These are phyloP conservation scores for Rosa lucieae DNA, from an alignment of 306 rosid genomes.

Conservation along the genomic window DNA sequence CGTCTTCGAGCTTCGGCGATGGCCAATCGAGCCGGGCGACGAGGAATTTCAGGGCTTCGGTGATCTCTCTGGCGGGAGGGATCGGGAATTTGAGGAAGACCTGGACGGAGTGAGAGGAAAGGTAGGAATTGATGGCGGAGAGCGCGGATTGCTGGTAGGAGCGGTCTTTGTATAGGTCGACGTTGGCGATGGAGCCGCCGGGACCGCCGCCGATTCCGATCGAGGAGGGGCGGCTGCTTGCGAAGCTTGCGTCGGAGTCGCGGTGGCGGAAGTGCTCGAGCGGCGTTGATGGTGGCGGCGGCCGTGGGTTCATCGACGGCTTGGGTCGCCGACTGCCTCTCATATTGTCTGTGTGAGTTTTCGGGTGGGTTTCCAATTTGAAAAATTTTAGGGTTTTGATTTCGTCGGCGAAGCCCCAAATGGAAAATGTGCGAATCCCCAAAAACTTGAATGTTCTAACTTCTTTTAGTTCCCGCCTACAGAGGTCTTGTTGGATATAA, in stretches of 20 bases:
- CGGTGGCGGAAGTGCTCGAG: constrained; percentile 36
- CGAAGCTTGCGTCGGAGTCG: constrained; percentile 87
- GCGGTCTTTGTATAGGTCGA: constrained; percentile 84
- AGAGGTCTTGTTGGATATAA: too few relatives aligned
- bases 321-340: constrained; percentile 51
- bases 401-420: not conserved
- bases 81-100: constrained; percentile 50
- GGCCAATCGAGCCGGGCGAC: constrained; percentile 51
- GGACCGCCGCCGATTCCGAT: constrained; percentile 39
- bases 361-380: not conserved
- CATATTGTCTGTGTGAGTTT: constrained; percentile 30
- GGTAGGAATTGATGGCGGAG: constrained; percentile 57
- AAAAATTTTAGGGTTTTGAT: too few relatives aligned
- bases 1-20: constrained; percentile 68
- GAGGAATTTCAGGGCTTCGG: constrained; percentile 59
- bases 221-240: constrained; percentile 72
- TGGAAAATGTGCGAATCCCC: too few relatives aligned
- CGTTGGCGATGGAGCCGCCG: constrained; percentile 28
- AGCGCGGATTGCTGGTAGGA: constrained; percentile 52
- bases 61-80: constrained; percentile 77
- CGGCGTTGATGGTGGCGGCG: constrained; percentile 43
- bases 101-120: constrained; percentile 50
- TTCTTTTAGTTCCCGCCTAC: not conserved
- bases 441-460: too few relatives aligned
- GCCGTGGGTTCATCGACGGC: constrained; percentile 53